These are phyloP conservation scores for Syzygium grande DNA, from an alignment of 345 rosid genomes.

Conservation along the genomic window DNA sequence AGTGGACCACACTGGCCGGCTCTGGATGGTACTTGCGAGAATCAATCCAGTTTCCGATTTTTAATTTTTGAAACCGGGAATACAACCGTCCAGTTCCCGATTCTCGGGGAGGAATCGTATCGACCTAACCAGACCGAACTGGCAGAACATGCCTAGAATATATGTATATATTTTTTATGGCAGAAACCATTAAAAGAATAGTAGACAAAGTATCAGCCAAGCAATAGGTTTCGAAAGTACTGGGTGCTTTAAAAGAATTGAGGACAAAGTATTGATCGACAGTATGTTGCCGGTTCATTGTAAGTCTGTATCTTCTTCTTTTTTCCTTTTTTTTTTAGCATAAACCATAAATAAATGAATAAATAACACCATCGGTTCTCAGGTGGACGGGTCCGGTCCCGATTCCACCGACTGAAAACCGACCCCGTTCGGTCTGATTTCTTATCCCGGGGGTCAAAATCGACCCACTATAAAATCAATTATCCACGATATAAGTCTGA, in stretches of 20 bases:
- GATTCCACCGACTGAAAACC: background rate
- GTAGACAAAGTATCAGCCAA: background rate
- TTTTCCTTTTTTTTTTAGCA: background rate
- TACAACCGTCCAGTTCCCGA: background rate
- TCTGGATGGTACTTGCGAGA: background rate
- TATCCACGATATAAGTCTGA: background rate
- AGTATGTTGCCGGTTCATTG: background rate
- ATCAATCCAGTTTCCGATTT: background rate
- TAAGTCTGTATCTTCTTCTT: background rate
- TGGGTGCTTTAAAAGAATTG: background rate
- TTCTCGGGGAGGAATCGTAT: background rate
- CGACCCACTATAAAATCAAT: background rate
- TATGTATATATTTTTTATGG: background rate
- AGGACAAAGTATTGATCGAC: background rate
- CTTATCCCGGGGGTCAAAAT: background rate
- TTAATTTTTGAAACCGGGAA: background rate
- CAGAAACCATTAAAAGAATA: background rate
- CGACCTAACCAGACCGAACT: too few species aligned
- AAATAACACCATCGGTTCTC: background rate
- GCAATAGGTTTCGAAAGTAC: background rate
- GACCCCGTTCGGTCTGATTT: background rate
- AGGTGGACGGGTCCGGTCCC: rapidly evolving
- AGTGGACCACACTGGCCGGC: background rate
- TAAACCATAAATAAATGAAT: too few species aligned
- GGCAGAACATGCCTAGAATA: background rate